Evolutionary conservation across 495 filamentous ascomycete species (phyloP).

Genomic region (Lasiosphaeria ovina): DNA sequence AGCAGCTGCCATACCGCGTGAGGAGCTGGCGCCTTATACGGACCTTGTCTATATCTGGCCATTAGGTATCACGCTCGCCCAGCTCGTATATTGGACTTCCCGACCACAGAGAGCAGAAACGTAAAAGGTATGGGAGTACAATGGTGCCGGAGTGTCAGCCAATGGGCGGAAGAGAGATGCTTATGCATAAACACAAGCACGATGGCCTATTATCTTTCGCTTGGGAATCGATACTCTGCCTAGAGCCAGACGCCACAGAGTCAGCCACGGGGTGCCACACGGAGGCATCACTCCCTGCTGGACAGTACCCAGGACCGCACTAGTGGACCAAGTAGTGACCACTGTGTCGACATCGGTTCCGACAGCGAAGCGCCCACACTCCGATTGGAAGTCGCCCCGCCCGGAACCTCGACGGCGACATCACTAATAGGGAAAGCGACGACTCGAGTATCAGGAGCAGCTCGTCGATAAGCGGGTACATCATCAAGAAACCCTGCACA

Average conservation of each 20-base stretch:
- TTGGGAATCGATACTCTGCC: neutral
- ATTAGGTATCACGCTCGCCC: neutral
- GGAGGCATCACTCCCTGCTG: neutral
- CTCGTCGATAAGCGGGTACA: constrained; percentile 2
- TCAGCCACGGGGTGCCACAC: neutral
- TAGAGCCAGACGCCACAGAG: neutral
- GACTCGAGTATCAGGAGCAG: neutral
- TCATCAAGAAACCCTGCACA: neutral
- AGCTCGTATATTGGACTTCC: neutral
- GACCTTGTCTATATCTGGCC: neutral
- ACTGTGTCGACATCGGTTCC: neutral
- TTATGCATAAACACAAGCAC: neutral
- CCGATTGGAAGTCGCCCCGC: neutral
- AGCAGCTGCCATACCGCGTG: neutral
- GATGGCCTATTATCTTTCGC: neutral
- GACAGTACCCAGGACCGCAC: neutral
- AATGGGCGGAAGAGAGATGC: neutral
- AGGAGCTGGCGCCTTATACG: constrained; percentile 1
- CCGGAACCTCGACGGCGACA: neutral
- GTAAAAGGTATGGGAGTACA: neutral
- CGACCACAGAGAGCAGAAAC: neutral
- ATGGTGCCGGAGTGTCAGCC: constrained; percentile 1
- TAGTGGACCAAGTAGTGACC: neutral
- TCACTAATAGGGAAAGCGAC: neutral
- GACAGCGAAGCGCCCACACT: neutral